Conservation (phyloP, 106 monocot genomes). For the Xerophyta viscosa region DNA sequence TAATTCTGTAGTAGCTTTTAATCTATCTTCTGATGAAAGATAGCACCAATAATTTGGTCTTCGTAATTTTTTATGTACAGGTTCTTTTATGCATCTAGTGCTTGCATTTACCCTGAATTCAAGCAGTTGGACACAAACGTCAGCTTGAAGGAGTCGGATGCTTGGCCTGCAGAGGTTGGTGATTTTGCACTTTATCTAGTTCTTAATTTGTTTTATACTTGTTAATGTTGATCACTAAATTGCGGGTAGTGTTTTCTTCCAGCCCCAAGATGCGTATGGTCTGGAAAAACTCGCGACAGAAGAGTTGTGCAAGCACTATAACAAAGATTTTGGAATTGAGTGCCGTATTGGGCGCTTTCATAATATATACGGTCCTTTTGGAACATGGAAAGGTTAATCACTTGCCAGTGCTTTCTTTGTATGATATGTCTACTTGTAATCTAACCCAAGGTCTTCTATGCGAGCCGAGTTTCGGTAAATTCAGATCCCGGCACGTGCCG, state of each 20-base stretch:
- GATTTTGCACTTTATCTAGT: background rate
- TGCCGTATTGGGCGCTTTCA: constrained; percentile 81
- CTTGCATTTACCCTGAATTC: constrained; percentile 90
- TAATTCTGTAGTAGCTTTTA: too few species aligned
- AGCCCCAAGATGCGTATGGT: constrained; percentile 97
- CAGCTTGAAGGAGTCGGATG: constrained; percentile 87
- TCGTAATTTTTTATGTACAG: constrained; percentile 14
- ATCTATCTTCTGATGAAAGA: too few species aligned
- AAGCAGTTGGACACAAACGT: constrained; percentile 93
- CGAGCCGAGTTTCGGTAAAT: too few species aligned
- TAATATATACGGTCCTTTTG: constrained; percentile 89
- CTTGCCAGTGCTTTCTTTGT: background rate
- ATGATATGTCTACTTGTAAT: background rate
- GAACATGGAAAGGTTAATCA: constrained; percentile 75
- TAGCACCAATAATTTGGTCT: too few species aligned
- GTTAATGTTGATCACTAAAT: background rate
- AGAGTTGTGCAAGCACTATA: constrained; percentile 91
- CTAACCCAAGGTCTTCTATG: too few species aligned
- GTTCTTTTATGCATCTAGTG: constrained; percentile 95
- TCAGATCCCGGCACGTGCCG: too few species aligned
- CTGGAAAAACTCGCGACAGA: constrained; percentile 85
- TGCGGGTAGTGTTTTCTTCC: too few species aligned
- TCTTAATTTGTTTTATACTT: background rate
- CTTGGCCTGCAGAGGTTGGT: constrained; percentile 90
- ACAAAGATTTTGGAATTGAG: constrained; percentile 81